Evolutionary conservation across 2,329 filamentous ascomycete genomes (phyloP), one percentile per base, ranked within the genome.

Genomic region (Aureobasidium sp.): DNA sequence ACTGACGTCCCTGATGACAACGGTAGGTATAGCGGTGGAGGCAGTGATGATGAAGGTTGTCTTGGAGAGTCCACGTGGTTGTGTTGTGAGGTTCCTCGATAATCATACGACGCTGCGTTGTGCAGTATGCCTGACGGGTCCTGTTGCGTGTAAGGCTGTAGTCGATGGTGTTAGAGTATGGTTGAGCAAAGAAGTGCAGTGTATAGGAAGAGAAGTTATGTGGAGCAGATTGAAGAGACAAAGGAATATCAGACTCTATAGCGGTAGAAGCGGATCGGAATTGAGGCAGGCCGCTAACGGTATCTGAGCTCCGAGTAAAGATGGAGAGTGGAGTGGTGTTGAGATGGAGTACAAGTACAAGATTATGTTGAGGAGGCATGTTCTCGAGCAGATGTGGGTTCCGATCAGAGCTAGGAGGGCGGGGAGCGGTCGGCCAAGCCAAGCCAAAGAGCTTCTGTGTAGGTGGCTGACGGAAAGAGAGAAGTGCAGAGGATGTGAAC

Each of bases 391-490:
- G 17, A 39, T 27, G 35, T 40, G 35, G 45, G 45, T 59, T 39
- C 19, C 39, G 35, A 31, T 22, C 45, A 31, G 45, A 50, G 45
- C 57, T 60, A 60, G 39, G 31, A 59, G 45, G 24, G 57, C 57
- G 57, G 57, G 57, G 57, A 49, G 57, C 57, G 22, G 35, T 17
- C 57, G 57, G 57, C 57, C 57, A 59, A 59, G 54, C 40, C 54
- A 49, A 39, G 57, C 33, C 35, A 31, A 39, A 59, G 40, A 59
- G 54, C 54, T 48, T 29, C 22, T 59, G 54, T 27, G 33, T 24
- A 39, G 22, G 47, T 48, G 35, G 33, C 33, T 17, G 57, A 60
- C 57, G 24, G 22, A 42, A 50, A 31, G 22, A 60, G 45, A 49
- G 45, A 40, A 40, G 57, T 60, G 57, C 31, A 50, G 57, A 60